Evolutionary conservation across 805 yeast species (phyloP), one percentile per base, ranked within the genome.

Genomic region (Saccharomyces kudriavzevii): DNA sequence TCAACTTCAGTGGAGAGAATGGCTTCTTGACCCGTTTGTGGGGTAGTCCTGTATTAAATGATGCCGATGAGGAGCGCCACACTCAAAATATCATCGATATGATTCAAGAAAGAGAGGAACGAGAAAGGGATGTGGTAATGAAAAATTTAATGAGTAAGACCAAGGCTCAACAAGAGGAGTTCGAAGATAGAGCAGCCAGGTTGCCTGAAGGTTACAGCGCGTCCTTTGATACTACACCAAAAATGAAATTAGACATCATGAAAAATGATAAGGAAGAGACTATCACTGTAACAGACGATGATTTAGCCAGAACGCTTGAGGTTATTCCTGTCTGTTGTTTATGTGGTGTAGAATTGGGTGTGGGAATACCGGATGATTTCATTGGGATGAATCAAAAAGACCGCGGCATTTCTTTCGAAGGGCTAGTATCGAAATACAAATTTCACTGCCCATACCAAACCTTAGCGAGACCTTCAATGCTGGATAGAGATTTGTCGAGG

Each of bases 311-410:
- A 28, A 66, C 71, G 0, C 64, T 67, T 14, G 66, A 58, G n/a
- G 70, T 72, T 31, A 68, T 73, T 10, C 74, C 78, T 3, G 72
- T 76, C 1, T 84, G 97, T 70, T 79, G 79, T 30, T 68, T 85
- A 27, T 89, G 97, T 71, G 91, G 89, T 0, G 77, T 80, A 0
- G 77, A 73, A 2, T 70, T 89, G n/a, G 94, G 94, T 2, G 79
- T 75, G 49, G 96, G 96, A 0, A 79, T 86, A 4, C 87, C 89
- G 0, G 71, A 64, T 0, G 79, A 74, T 17, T 80, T 77, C 57
- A 62, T 63, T 48, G 79, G 52, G 48, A 67, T 55, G 8, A 45
- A 26, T 22, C 50, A 30, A 4, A 60, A 60, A 11, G 66, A 64
- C 17, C 56, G 60, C 11, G 58, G 58, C 1, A 60, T 58, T 4